A percentile compares a stretch with the other conserved stretches of the same genome.
Evolutionary conservation across 371 early-diverging fungal genomes (phyloP).

Genomic region (Vairimorpha necatrix): DNA sequence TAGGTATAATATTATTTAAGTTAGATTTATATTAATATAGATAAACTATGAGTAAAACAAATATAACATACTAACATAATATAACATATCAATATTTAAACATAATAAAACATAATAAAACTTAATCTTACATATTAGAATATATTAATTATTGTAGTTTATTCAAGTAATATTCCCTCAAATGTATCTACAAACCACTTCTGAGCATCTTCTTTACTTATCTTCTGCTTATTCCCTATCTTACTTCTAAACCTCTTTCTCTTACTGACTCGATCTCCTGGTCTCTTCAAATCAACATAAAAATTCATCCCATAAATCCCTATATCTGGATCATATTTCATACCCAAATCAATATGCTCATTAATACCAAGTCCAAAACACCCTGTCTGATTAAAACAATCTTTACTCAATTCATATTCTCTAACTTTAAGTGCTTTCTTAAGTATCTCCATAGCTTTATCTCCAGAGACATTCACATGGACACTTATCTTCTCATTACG

Average conservation of each 20-base stretch:
- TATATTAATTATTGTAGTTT: constrained; percentile 8
- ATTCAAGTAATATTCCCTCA: constrained; percentile 61
- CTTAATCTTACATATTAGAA: not conserved
- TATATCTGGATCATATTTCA: constrained; percentile 98
- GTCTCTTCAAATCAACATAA: constrained; percentile 91
- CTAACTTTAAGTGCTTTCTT: constrained; percentile 98
- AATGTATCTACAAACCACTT: constrained; percentile 68
- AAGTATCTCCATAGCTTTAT: constrained; percentile 86
- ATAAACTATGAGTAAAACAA: not conserved
- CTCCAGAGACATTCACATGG: constrained; percentile 94
- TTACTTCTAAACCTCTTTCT: constrained; percentile 79
- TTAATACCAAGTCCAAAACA: constrained; percentile 99
- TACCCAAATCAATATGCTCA: constrained; percentile 99
- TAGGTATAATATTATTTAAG: constrained; percentile 2
- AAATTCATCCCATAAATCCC: constrained; percentile 83
- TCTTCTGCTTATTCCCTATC: constrained; percentile 84
- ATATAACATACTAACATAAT: not conserved
- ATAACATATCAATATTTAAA: not conserved
- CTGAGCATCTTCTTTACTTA: constrained; percentile 74
- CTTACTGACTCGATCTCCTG: constrained; percentile 87
- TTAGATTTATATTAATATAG: not conserved
- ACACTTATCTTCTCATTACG: constrained; percentile 99
- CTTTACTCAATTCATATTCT: constrained; percentile 89
- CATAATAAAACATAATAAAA: not conserved
- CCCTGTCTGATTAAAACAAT: constrained; percentile 92